Conservation (phyloP, 306 rosid species). For the Medicago lupulina region DNA sequence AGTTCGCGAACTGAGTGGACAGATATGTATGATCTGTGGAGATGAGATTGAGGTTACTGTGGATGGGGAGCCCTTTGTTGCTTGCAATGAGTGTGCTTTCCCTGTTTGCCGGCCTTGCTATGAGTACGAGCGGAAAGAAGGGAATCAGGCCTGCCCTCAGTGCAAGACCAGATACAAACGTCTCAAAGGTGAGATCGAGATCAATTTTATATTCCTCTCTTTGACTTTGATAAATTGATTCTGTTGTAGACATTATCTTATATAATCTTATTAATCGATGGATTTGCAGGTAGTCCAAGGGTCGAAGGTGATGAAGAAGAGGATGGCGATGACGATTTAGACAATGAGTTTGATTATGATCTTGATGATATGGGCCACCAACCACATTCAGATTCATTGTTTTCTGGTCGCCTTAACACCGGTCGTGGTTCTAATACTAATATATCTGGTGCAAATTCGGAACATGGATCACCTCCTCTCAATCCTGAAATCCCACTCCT, state of each 20-base stretch:
- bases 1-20: slow-evolving; percentile 81
- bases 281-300: slow-evolving; percentile 79
- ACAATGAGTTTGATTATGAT: slow-evolving; percentile 84
- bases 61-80: slow-evolving; percentile 91
- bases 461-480: slow-evolving; percentile 66
- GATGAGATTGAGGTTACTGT: slow-evolving; percentile 80
- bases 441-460: slow-evolving; percentile 56
- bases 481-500: slow-evolving; percentile 83
- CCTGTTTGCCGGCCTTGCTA: slow-evolving; percentile 91
- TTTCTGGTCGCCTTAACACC: slow-evolving; percentile 50
- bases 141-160: slow-evolving; percentile 92
- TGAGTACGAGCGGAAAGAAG: slow-evolving; percentile 86
- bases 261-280: slow-evolving; percentile 10
- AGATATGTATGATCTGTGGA: slow-evolving; percentile 83
- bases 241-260: slow-evolving; percentile 5
- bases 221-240: slow-evolving; percentile 29
- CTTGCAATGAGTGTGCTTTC: slow-evolving; percentile 95
- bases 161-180: slow-evolving; percentile 93
- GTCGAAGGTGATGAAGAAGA: slow-evolving; percentile 98
- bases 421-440: slow-evolving; percentile 61
- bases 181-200: slow-evolving; percentile 69
- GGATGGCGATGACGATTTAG: slow-evolving; percentile 90
- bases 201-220: slow-evolving; percentile 8
- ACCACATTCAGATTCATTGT: slow-evolving; percentile 53
- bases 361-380: slow-evolving; percentile 54